Evolutionary conservation across 2,329 filamentous ascomycete species (phyloP), one percentile per base, ranked within the genome.

Genomic region (Calonectria montana): DNA sequence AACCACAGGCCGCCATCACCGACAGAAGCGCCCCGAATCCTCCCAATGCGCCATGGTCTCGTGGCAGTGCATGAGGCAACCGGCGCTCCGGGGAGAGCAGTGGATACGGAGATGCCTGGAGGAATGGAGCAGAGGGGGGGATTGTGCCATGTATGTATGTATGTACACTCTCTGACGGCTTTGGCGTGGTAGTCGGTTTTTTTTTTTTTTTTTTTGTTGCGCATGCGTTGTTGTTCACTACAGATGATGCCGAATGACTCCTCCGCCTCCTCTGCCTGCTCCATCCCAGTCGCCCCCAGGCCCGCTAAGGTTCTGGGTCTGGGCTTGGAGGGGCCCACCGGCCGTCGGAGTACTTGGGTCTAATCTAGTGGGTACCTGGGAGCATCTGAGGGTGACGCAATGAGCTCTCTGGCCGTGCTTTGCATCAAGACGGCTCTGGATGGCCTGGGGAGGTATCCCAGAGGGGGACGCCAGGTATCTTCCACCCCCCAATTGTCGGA

Each of bases 1-100:
- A 71, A 71, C 69, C 65, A 67, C 50, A 70, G 27, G 41, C 41
- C 59, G 50, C 55, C 69, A 71, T 69, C 62, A 27, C 39, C 37
- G 31, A 67, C 13, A 48, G 39, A 55, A 25, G 39, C 55, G 65
- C 71, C 70, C 72, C 65, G 57, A 67, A 65, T 61, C 64, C 68
- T 70, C 59, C 73, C 79, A 79, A 79, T 80, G 71, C 69, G 68
- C 72, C 75, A 67, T 74, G 63, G 74, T 75, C 74, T 72, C 79
- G 79, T 80, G 79, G 79, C 79, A 80, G 76, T 80, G 79, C 78
- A 80, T 79, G 74, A 78, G 75, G 76, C 77, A 79, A 74, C 77
- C 75, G 72, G 57, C 39, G 41, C 70, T 65, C 69, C 67, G 63
- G 65, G 67, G 73, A 72, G 70, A 64, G 68, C 48, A 63, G 57